Evolutionary conservation across 2,329 filamentous ascomycete genomes (phyloP), one percentile per base, ranked within the genome.

Genomic region (Alternaria ventricosa): DNA sequence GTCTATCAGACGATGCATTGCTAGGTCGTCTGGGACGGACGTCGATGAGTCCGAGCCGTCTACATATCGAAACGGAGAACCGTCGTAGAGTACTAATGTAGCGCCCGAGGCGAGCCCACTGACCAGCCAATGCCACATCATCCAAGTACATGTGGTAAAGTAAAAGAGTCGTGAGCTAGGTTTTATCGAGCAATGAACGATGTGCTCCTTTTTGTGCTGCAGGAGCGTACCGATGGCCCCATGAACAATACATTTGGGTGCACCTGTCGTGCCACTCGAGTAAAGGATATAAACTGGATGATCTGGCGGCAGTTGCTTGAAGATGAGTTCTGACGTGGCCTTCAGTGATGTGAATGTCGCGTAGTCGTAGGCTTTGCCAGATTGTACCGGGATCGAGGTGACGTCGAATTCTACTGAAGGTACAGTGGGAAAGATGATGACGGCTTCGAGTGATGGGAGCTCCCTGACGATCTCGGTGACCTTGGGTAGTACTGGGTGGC

Each of bases 41-140:
- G 80, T 74, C 44, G 85, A 83, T 2, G 86, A 85, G 30, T 80
- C 67, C 28, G 57, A 63, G 10, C 54, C 20, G 13, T 76, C 73
- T 5, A 80, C 53, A 57, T 82, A 84, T 57, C 84, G 83, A 84
- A 98, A 98, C 0, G 96, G 96, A 0, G 93, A 97, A 51, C 96
- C 96, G 57, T 97, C 93, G 80, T 97, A 99, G 5, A 98, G 86
- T 20, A 98, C 86, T 12, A 98, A 84, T 0, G 93, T 95, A 11
- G 92, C 88, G 57, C 95, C 95, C 28, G 89, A 90, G 10, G 94
- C 92, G 5, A 98, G 88, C 6, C 90, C 93, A 1, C 93, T 95
- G 20, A 97, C 87, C 44, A 94, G 90, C 94, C 95, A 98, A 79
- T 98, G 95, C 94, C 94, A 97, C 95, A 98, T 98, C 94, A 99